Base-by-base conservation (phyloP, 257 asterid species). In the Coffea eugenioides region DNA sequence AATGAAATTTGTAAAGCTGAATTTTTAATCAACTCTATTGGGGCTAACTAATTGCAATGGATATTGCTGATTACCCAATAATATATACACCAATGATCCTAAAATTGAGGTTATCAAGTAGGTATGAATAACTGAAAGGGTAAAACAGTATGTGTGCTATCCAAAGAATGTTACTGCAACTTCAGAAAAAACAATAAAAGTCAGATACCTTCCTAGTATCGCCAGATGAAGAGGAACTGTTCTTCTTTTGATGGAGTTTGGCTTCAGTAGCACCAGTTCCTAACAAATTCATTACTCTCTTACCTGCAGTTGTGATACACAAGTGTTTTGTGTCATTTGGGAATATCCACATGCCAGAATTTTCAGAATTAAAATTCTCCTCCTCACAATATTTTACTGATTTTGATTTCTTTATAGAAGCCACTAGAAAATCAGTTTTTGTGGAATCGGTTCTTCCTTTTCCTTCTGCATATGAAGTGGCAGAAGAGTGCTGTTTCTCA, bases 281-380 rank as follows among this genome's bases (percentile, higher is more conserved):
- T 56, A 84, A 56, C 71, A 77, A 71, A 79, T 83, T 79, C 80
- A 66, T 78, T 57, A 59, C 82, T 56, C 80, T 83, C 67, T 90
- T 70, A 83, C 93, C 94, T 82, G 97, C 94, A 82, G 94, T 91
- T 71, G 97, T 92, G 80, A 87, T 75, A 84, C 96, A 91, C 78
- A 89, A 81, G 85, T 65, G 84, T 48, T 85, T 84, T 20, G 83
- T 79, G 89, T 92, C 78, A 87, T 83, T 89, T 15, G 95, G 90
- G 79, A 92, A 90, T 85, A 88, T 90, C 97, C 94, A 89, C 88
- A 84, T 79, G 85, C 92, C 92, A 57, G 88, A 86, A 77, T 79
- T 83, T 82, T 88, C 88, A 72, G 83, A 78, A 51, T 82, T 73
- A 81, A 80, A 31, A 81, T 57, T 80, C 79, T 90, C 93, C 80